Conservation (phyloP, 257 asterid species). For the Lavandula angustifolia region DNA sequence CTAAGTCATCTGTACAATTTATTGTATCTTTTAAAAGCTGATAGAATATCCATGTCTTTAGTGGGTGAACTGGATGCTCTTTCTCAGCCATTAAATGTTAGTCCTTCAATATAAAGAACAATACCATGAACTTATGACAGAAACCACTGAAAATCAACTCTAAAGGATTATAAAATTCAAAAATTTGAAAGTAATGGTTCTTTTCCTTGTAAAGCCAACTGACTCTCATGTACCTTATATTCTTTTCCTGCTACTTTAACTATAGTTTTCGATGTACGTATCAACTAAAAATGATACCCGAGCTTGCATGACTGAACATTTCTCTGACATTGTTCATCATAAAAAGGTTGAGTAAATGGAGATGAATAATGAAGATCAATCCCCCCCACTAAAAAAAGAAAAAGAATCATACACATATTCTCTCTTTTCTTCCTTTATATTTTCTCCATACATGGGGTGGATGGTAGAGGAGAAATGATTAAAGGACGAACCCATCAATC, state of each 20-base stretch:
- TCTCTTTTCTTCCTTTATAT: slow-evolving; percentile 18
- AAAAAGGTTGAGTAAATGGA: slow-evolving; percentile 38
- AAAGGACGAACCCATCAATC: slow-evolving; percentile 46
- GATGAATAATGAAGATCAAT: slow-evolving; percentile 32
- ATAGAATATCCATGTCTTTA: slow-evolving; percentile 31
- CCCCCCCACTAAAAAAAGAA: neutral
- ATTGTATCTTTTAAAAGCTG: neutral
- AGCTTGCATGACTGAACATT: slow-evolving; percentile 32
- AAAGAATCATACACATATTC: neutral
- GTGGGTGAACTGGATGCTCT: slow-evolving; percentile 45
- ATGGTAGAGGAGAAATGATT: slow-evolving; percentile 47
- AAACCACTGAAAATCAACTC: neutral
- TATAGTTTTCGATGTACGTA: slow-evolving; percentile 46
- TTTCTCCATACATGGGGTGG: slow-evolving; percentile 18
- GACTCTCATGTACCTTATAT: slow-evolving; percentile 42
- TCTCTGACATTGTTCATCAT: slow-evolving; percentile 33
- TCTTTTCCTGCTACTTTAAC: neutral
- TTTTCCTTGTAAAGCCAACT: slow-evolving; percentile 47
- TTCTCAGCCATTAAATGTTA: slow-evolving; percentile 24
- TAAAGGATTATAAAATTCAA: slow-evolving; percentile 27
- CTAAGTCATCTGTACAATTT: neutral
- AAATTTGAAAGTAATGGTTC: slow-evolving; percentile 34
- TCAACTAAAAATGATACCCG: slow-evolving; percentile 44
- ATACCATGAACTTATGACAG: slow-evolving; percentile 10
- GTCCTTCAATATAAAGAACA: slow-evolving; percentile 21